Base-by-base conservation (phyloP, 2,329 filamentous ascomycete species). In the Claviceps capensis region DNA sequence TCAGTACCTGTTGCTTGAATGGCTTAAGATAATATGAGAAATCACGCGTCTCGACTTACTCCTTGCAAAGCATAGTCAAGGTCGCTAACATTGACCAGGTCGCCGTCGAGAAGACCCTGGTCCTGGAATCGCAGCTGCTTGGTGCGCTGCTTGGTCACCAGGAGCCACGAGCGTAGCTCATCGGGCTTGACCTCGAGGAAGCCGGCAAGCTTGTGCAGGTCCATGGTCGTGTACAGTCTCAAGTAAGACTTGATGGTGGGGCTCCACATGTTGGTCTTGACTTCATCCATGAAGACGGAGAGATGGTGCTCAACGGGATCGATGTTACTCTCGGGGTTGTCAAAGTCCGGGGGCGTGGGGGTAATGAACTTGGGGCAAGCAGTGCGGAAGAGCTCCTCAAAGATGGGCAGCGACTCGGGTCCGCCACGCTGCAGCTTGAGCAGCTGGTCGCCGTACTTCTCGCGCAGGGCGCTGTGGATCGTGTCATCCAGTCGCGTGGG, bases 291-390 rank as follows among this genome's bases (percentile, higher is more conserved):
- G 78, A 98, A 98, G 73, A 98, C 86, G 63, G 86, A 78, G 58
- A 95, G 82, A 73, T 98, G 91, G 77, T 98, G 93, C 75, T 98
- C 91, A 59, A 96, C 82, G 44, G 93, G 93, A 74, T 98, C 93
- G 63, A 97, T 78, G 77, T 98, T 98, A 72, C 90, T 73, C 71
- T 90, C 83, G 57, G 93, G 89, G 79, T 94, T 91, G 67, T 97
- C 93, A 70, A 98, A 98, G 74, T 98, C 90, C 50, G 93, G 93
- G 53, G 90, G 88, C 17, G 93, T 93, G 49, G 93, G 93, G 56
- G 86, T 94, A 79, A 98, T 98, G 79, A 98, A 98, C 77, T 96
- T 97, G 70, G 93, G 93, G 82, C 93, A 97, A n/a, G 93, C 87
- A 56, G 85, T 79, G 66, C 87, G 85, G 86, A 98, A 98, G 62